Conservation (phyloP, 352 stramenopile genomes). For the Aphanomyces invadans region DNA sequence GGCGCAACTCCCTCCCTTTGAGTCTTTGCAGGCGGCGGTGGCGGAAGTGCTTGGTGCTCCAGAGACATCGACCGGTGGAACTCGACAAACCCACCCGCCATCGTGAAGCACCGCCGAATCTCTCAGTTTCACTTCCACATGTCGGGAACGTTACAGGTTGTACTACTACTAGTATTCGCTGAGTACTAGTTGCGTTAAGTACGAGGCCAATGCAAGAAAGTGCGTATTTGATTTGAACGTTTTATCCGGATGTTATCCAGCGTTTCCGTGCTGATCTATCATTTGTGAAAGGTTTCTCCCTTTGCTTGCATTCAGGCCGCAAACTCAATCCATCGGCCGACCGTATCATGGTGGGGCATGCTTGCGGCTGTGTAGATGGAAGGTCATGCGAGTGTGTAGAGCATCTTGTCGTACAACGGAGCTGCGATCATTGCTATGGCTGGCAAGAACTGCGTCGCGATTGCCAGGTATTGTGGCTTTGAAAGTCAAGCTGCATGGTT, state of each 20-base stretch:
- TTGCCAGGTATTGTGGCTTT: conserved; percentile 76
- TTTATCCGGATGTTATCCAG: too few species aligned
- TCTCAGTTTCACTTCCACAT: not conserved
- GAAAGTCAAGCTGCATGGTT: conserved; percentile 6
- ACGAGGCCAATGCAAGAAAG: too few species aligned
- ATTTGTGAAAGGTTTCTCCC: conserved; percentile 4
- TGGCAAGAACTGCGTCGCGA: conserved; percentile 98
- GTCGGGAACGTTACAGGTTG: too few species aligned
- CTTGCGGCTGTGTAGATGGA: too few species aligned
- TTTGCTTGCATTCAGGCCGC: not conserved
- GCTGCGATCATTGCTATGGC: conserved; percentile 98
- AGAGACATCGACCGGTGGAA: conserved; percentile 68
- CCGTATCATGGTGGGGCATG: conserved; percentile 4
- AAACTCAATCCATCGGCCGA: not conserved
- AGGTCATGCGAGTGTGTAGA: too few species aligned
- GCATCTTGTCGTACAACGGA: conserved; percentile 97
- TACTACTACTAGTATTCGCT: too few species aligned
- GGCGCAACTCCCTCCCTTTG: too few species aligned
- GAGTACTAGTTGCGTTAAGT: too few species aligned
- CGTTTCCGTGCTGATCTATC: not conserved
- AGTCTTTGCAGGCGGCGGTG: not conserved
- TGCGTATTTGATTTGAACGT: too few species aligned
- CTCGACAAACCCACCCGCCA: conserved; percentile 33
- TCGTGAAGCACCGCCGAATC: not conserved
- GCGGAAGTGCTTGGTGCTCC: conserved; percentile 31